A percentile compares a stretch with the other conserved stretches of the same genome.
Conservation (phyloP, 805 yeast genomes). For the Saccharomyces eubayanus region DNA sequence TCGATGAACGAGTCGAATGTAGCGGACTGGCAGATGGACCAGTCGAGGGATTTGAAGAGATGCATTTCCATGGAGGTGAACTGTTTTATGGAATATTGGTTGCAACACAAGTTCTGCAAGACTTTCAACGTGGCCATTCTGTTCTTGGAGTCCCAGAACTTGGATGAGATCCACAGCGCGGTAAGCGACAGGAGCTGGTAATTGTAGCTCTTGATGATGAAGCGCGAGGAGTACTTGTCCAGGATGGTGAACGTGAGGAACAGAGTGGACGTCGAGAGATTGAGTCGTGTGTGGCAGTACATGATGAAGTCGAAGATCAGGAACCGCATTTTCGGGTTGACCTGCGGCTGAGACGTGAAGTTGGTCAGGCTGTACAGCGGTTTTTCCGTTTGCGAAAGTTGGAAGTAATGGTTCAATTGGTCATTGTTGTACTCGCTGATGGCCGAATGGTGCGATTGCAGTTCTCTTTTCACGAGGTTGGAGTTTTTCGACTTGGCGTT, state of each 20-base stretch:
- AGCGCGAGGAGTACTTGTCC: constrained; percentile 77
- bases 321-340: constrained; percentile 50
- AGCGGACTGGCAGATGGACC: constrained; percentile 51
- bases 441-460: constrained; percentile 36
- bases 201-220: constrained; percentile 73
- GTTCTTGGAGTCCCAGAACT: constrained; percentile 60
- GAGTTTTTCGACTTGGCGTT: constrained; percentile 14
- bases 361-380: constrained; percentile 24
- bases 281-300: constrained; percentile 59
- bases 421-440: constrained; percentile 41
- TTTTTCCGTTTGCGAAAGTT: background rate
- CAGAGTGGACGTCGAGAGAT: constrained; percentile 55
- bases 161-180: constrained; percentile 84
- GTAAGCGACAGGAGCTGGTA: constrained; percentile 82
- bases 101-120: constrained; percentile 48
- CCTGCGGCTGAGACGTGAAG: constrained; percentile 35
- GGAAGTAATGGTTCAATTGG: constrained; percentile 26
- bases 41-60: constrained; percentile 51
- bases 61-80: constrained; percentile 65
- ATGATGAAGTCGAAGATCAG: constrained; percentile 74
- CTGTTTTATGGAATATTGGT: constrained; percentile 46
- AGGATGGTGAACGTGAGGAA: constrained; percentile 62
- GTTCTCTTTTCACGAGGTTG: constrained; percentile 40
- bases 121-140: constrained; percentile 49
- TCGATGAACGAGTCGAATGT: constrained; percentile 60